Conservation (phyloP, 2,329 filamentous ascomycete species). For the Monilinia vaccinii-corymbosi region DNA sequence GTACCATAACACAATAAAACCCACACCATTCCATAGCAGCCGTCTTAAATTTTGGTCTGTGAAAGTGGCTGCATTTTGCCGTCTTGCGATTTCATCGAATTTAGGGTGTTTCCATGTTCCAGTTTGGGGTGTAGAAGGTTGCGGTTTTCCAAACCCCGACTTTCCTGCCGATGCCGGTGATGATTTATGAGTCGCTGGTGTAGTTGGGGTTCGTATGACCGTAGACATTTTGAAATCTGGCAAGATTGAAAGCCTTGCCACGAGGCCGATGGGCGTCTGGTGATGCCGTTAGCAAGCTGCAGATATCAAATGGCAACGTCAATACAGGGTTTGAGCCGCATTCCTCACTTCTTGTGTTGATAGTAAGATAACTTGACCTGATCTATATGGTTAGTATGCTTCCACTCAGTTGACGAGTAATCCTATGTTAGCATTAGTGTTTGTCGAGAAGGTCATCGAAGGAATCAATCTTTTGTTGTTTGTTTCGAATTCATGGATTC, state of each 20-base stretch:
- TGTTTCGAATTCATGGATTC: slow-evolving; percentile 8
- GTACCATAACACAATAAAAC: slow-evolving; percentile 41
- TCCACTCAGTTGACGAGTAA: neutral
- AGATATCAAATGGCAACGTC: neutral
- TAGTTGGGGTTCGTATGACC: slow-evolving; percentile 19
- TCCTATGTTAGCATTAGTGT: slow-evolving; percentile 21
- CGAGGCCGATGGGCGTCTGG: neutral
- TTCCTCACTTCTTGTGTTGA: neutral
- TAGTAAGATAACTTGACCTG: neutral
- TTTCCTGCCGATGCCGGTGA: neutral
- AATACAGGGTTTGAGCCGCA: neutral
- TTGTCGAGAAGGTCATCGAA: slow-evolving; percentile 9
- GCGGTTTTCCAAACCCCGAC: neutral
- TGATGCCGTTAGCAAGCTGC: neutral
- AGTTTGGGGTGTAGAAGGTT: slow-evolving; percentile 28
- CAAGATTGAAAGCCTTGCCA: neutral
- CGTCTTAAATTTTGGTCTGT: slow-evolving; percentile 64
- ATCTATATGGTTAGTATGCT: slow-evolving; percentile 24
- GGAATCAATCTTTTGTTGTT: slow-evolving; percentile 4
- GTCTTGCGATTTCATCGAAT: slow-evolving; percentile 74
- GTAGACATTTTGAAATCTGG: slow-evolving; percentile 18
- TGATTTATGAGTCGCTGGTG: slow-evolving; percentile 15
- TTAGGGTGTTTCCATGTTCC: slow-evolving; percentile 89
- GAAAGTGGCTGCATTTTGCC: slow-evolving; percentile 72
- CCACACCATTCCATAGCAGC: slow-evolving; percentile 57